Evolutionary conservation across 2,329 filamentous ascomycete species (phyloP), one percentile per base, ranked within the genome.

Genomic region (Neonectria hederae): DNA sequence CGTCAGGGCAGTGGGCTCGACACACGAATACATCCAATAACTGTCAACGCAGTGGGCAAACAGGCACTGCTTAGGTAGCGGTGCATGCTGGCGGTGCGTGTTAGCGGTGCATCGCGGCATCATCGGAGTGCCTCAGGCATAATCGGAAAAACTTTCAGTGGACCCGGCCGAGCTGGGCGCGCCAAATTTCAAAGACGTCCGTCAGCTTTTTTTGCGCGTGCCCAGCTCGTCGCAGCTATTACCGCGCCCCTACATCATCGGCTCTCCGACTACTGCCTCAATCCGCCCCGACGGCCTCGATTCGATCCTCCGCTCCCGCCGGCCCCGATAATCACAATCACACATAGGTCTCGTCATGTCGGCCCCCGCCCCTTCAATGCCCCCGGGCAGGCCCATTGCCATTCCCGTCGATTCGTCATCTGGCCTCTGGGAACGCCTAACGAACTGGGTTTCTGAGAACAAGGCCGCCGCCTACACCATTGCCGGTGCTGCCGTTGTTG

Each of bases 381-480:
- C 84, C 73, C 79, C 81, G 59, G 77, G 79, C 67, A 78, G 77
- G 65, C 78, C 80, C 65, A 78, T 80, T 65, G 79, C 81, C 62
- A 76, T 88, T 57, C 81, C 83, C 45, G 78, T 88, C 72, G 81
- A 86, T 62, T 78, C 83, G 69, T 86, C 90, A 66, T 87, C 90
- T 64, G 91, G 92, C 51, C 82, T 96, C 60, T 97, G 94, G 94
- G 93, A 97, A 80, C 91, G 94, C 75, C 84, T 97, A 81, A 91
- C 94, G 70, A 90, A 85, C 76, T 99, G 96, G 95, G 94, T 92
- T 14, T 92, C 94, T 2, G 95, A 98, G 79, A 94, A 99, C 83
- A 98, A 97, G 84, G 92, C 93, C 52, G 87, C 95, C 59, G 94
- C 97, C 68, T 99, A 97, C 82, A 97, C 96, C 71, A 93, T 98